phyloP scores from a whole-genome alignment of 164 flowering plant species.

The Macadamia tetraphylla region DNA sequence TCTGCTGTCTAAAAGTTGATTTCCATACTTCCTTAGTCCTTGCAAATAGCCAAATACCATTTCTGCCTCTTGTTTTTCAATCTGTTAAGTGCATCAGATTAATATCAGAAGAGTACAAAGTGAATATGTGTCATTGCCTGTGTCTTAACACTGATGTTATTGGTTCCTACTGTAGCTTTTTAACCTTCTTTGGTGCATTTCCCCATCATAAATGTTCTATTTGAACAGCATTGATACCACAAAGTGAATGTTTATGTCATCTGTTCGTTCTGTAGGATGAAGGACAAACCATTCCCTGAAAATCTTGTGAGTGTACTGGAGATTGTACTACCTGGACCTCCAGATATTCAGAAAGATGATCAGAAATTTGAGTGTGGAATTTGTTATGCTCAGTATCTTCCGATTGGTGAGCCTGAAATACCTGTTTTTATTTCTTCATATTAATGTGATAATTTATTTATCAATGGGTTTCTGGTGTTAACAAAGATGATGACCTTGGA shows the following conservation, averaged over 20 bases:
- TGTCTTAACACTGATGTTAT: too few relatives aligned
- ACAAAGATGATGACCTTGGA: constrained; percentile 73
- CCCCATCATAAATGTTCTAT: not conserved
- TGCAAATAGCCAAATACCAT: too few relatives aligned
- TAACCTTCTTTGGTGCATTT: not conserved
- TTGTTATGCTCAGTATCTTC: constrained; percentile 80
- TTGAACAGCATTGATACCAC: not conserved
- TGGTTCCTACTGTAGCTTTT: too few relatives aligned
- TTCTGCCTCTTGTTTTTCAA: too few relatives aligned
- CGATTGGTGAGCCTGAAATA: constrained; percentile 39
- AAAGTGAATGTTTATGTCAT: not conserved
- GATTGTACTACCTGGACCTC: constrained; percentile 47
- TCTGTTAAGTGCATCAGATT: too few relatives aligned
- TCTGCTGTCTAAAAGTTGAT: too few relatives aligned
- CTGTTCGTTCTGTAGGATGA: constrained; percentile 35
- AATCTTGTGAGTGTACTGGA: constrained; percentile 54
- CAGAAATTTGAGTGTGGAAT: constrained; percentile 79
- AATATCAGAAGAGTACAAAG: too few relatives aligned
- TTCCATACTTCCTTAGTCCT: too few relatives aligned
- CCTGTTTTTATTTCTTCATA: not conserved
- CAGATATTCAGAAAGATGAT: constrained; percentile 24
- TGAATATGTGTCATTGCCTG: too few relatives aligned
- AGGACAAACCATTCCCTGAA: constrained; percentile 42
- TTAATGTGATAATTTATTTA: not conserved
- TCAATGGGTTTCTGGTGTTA: constrained; percentile 2